Conservation (phyloP, 2,329 filamentous ascomycete species). For the Stromatinia cepivora region DNA sequence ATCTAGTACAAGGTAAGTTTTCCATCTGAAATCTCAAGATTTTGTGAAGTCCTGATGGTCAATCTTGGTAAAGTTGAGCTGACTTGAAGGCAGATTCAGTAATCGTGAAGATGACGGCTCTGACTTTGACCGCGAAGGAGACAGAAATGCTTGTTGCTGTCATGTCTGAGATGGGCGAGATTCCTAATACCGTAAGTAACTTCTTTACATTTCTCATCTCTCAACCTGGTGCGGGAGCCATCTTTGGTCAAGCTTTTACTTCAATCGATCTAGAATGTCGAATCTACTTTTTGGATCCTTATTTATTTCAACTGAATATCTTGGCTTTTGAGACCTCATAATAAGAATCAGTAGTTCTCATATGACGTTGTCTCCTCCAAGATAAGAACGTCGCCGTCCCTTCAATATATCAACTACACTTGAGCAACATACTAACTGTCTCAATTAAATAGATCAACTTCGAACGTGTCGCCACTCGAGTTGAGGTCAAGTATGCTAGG, state of each 20-base stretch:
- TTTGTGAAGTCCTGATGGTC: neutral
- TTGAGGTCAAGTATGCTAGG: constrained; percentile 46
- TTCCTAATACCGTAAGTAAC: constrained; percentile 22
- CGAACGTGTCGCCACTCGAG: constrained; percentile 42
- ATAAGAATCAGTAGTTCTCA: neutral
- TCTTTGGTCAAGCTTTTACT: neutral
- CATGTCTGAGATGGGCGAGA: constrained; percentile 26
- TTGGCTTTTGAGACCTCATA: neutral
- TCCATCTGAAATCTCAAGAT: neutral
- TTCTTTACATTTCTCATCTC: neutral
- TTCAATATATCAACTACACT: neutral
- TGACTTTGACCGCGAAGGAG: constrained; percentile 25
- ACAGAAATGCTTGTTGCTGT: constrained; percentile 25
- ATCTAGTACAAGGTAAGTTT: neutral
- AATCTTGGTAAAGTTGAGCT: neutral
- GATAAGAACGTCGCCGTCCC: fast-evolving
- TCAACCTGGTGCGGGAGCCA: no score
- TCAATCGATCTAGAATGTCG: neutral
- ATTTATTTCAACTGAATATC: neutral
- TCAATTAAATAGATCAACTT: constrained; percentile 42
- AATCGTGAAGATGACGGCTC: constrained; percentile 10
- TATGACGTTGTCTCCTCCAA: neutral
- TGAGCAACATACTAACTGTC: neutral
- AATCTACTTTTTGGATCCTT: neutral
- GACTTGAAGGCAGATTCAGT: neutral